These are phyloP conservation scores for Citrullus colocynthis DNA, from an alignment of 306 rosid genomes.

Conservation along the genomic window DNA sequence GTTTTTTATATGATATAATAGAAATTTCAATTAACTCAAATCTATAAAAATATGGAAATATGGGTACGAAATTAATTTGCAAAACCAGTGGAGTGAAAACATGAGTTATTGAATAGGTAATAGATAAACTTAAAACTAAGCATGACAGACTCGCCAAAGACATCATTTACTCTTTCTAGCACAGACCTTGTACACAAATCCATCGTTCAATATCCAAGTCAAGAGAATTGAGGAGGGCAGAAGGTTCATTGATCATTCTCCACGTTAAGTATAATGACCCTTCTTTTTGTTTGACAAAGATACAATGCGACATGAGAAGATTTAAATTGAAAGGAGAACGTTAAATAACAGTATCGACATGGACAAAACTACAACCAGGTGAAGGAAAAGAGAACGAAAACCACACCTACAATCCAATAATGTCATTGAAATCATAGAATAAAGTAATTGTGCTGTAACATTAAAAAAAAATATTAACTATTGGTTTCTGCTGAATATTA, in stretches of 20 bases:
- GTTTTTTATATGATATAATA: too few species aligned
- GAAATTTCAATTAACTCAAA: too few species aligned
- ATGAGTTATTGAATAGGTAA: neutral
- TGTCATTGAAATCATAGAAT: neutral
- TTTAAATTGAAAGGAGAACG: neutral
- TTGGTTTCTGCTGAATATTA: neutral
- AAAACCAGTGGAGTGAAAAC: neutral
- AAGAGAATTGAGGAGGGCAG: conserved; percentile 48
- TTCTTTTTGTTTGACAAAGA: neutral
- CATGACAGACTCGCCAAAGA: neutral
- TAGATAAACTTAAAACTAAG: neutral
- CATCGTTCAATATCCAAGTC: conserved; percentile 6
- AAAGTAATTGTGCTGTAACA: neutral
- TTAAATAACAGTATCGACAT: neutral
- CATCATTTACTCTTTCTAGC: conserved; percentile 27
- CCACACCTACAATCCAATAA: neutral
- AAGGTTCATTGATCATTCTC: conserved; percentile 28
- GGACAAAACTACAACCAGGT: neutral
- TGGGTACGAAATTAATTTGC: neutral
- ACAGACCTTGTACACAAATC: conserved; percentile 34
- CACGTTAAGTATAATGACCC: conserved; percentile 26
- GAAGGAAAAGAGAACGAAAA: neutral
- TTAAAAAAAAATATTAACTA: neutral
- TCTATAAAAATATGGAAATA: too few species aligned
- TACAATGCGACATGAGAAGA: neutral